Conservation (phyloP, 208 protist genomes). For the Trypanosoma mega region DNA sequence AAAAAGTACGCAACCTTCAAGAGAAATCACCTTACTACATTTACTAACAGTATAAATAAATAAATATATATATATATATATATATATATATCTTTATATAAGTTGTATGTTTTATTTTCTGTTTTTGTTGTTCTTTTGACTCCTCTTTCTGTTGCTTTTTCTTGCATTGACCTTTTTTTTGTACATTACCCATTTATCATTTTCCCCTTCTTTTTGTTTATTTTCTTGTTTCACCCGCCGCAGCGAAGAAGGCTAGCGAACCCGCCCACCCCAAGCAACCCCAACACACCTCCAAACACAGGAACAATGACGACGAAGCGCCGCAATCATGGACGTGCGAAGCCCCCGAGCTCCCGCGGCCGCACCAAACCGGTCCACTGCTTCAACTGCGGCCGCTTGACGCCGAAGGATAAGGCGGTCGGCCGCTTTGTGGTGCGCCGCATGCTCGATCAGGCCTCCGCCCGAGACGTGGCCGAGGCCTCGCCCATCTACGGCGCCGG, state of each 20-base stretch:
- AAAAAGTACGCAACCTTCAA: neutral
- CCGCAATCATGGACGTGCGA: conserved; percentile 92
- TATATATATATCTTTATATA: neutral
- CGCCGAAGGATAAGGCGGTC: conserved; percentile 97
- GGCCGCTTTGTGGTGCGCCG: conserved; percentile 98
- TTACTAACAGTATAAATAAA: neutral
- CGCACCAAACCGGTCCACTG: conserved; percentile 91
- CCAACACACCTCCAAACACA: too few relatives aligned
- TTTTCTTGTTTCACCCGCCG: neutral
- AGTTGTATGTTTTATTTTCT: conserved; percentile 11
- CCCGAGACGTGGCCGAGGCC: conserved; percentile 97
- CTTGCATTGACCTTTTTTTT: neutral
- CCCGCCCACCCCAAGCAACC: too few relatives aligned
- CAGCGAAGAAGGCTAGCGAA: neutral
- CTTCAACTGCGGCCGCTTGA: conserved; percentile 92
- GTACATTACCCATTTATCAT: neutral
- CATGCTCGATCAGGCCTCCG: conserved; percentile 97
- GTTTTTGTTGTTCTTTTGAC: conserved; percentile 18
- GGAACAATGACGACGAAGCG: conserved; percentile 90
- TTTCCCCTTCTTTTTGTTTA: neutral
- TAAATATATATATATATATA: conserved; percentile 1
- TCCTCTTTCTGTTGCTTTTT: neutral
- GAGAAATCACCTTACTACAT: neutral
- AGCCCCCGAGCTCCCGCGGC: conserved; percentile 90
- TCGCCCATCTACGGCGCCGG: conserved; percentile 90